Percentiles rank a stretch among this genome's conserved stretches.
Evolutionary conservation across 202 grass and related monocot species (phyloP).

Genomic region (Eragrostis tef): DNA sequence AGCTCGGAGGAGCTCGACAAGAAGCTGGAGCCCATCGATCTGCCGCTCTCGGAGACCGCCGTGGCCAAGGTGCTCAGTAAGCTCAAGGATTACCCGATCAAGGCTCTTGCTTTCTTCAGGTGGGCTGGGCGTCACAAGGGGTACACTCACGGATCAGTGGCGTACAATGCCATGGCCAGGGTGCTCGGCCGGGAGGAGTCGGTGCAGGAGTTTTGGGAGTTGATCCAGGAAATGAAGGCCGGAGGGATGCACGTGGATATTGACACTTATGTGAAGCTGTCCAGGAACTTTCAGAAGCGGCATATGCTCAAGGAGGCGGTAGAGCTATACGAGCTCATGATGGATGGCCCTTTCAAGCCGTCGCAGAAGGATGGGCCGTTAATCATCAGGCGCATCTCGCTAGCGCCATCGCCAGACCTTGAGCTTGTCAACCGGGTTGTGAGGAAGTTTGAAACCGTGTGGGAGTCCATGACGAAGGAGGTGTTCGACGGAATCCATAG

Average conservation of each 20-base stretch:
- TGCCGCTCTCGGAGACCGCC: slow-evolving; percentile 56
- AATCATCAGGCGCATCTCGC: slow-evolving; percentile 69
- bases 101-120: slow-evolving; percentile 76
- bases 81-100: slow-evolving; percentile 53
- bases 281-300: slow-evolving; percentile 67
- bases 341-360: slow-evolving; percentile 88
- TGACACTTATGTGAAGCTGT: slow-evolving; percentile 86
- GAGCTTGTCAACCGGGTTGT: slow-evolving; percentile 72
- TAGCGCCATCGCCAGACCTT: slow-evolving; percentile 52
- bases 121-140: slow-evolving; percentile 53
- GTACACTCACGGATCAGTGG: slow-evolving; percentile 55
- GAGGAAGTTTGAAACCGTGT: slow-evolving; percentile 63
- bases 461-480: slow-evolving; percentile 62
- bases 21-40: slow-evolving; percentile 41
- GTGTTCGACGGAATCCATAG: slow-evolving; percentile 76
- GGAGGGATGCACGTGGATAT: slow-evolving; percentile 66
- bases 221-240: slow-evolving; percentile 69
- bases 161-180: slow-evolving; percentile 79
- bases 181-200: slow-evolving; percentile 70
- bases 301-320: slow-evolving; percentile 70
- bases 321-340: slow-evolving; percentile 88
- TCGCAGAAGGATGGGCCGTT: slow-evolving; percentile 55
- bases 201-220: slow-evolving; percentile 62
- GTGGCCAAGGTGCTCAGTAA: slow-evolving; percentile 66
- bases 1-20: slow-evolving; percentile 43